Conservation (phyloP, 257 asterid genomes). For the Gardenia jasminoides region DNA sequence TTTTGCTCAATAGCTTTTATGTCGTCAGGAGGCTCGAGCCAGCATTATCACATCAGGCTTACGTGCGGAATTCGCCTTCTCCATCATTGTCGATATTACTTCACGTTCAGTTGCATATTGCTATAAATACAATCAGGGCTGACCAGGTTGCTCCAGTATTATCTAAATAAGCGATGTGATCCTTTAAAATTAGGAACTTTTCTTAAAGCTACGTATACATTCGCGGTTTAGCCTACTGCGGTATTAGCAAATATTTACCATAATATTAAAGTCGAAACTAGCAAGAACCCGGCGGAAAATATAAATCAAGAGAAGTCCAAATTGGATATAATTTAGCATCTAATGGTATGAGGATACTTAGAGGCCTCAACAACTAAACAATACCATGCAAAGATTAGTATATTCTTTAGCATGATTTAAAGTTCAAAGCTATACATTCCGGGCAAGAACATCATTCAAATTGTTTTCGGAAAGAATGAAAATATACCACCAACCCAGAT, state of each 20-base stretch:
- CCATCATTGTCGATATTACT: too few species aligned
- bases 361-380: background rate
- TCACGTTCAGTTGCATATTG: too few species aligned
- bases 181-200: background rate
- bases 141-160: background rate
- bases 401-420: background rate
- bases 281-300: constrained; percentile 17
- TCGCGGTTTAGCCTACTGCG: background rate
- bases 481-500: constrained; percentile 12
- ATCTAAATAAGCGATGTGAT: background rate
- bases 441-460: too few species aligned
- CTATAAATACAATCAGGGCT: background rate
- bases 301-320: too few species aligned
- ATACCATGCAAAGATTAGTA: background rate
- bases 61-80: too few species aligned
- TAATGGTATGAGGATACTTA: background rate
- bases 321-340: background rate
- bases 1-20: too few species aligned
- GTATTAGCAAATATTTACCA: background rate
- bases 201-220: background rate
- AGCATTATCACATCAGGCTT: too few species aligned
- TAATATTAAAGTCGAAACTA: background rate
- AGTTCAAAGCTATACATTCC: too few species aligned
- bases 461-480: background rate
- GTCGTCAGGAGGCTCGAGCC: too few species aligned